Conservation (phyloP, 495 filamentous ascomycete species). For the Xylaria curta region DNA sequence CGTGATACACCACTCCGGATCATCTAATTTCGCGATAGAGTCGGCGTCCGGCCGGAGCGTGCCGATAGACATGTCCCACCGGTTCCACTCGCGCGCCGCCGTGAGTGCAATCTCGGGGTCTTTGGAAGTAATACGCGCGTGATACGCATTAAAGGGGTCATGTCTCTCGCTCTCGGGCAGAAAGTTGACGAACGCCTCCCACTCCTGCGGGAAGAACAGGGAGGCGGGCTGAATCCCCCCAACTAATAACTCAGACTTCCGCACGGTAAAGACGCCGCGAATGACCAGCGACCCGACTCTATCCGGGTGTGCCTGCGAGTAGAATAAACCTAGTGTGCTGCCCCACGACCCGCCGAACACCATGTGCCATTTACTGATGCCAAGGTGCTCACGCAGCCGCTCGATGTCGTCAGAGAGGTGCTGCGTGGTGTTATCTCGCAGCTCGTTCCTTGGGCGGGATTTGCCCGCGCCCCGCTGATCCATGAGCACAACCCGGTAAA, state of each 20-base stretch:
- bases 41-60: slow-evolving; percentile 36
- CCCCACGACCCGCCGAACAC: slow-evolving; percentile 61
- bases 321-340: slow-evolving; percentile 49
- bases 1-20: slow-evolving; percentile 46
- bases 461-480: slow-evolving; percentile 57
- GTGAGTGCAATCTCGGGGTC: slow-evolving; percentile 30
- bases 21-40: slow-evolving; percentile 35
- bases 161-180: slow-evolving; percentile 44
- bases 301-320: slow-evolving; percentile 50
- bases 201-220: slow-evolving; percentile 50
- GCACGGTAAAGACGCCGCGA: slow-evolving; percentile 49
- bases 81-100: slow-evolving; percentile 45
- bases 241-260: slow-evolving; percentile 41
- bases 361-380: slow-evolving; percentile 50
- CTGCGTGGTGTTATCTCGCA: slow-evolving; percentile 53
- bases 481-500: slow-evolving; percentile 53
- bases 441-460: slow-evolving; percentile 46
- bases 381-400: slow-evolving; percentile 46
- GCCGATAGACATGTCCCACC: slow-evolving; percentile 46
- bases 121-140: slow-evolving; percentile 42
- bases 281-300: slow-evolving; percentile 37
- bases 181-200: slow-evolving; percentile 44
- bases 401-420: slow-evolving; percentile 54
- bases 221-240: slow-evolving; percentile 39
- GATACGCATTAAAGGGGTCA: slow-evolving; percentile 42